These are phyloP conservation scores for Chaetothyriales sp. DNA, from an alignment of 2,329 filamentous ascomycete species.

Conservation along the genomic window DNA sequence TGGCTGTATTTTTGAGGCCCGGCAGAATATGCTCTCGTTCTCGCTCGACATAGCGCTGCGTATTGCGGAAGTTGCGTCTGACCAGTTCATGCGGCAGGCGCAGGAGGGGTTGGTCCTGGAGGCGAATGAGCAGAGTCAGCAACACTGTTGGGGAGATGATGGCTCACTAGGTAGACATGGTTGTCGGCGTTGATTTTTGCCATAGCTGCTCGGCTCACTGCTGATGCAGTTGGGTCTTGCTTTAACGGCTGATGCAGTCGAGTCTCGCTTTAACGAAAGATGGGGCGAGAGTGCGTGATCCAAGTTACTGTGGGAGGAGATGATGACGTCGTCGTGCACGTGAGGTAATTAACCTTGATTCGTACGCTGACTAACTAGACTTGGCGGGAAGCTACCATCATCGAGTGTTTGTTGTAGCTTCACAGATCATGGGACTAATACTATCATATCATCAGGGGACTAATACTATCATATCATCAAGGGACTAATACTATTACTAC, in stretches of 20 bases:
- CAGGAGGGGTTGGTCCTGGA: slow-evolving; percentile 81
- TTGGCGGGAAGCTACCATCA: too few species aligned
- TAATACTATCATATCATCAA: too few species aligned
- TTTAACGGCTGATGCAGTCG: slow-evolving; percentile 2
- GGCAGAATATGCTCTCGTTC: slow-evolving; percentile 35
- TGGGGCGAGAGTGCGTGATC: too few species aligned
- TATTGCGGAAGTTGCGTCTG: slow-evolving; percentile 82
- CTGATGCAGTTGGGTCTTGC: slow-evolving; percentile 20
- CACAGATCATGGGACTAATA: too few species aligned
- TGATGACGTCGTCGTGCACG: too few species aligned
- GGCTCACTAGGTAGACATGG: slow-evolving; percentile 34
- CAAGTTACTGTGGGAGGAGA: too few species aligned
- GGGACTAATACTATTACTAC: too few species aligned
- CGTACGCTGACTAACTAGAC: too few species aligned
- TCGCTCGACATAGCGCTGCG: slow-evolving; percentile 36
- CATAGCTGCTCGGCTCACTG: slow-evolving; percentile 24
- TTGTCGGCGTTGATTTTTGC: slow-evolving; percentile 38
- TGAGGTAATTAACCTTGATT: too few species aligned
- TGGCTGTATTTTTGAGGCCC: slow-evolving; percentile 40
- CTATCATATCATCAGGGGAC: too few species aligned
- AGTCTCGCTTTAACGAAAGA: too few species aligned
- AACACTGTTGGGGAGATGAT: slow-evolving; percentile 3
- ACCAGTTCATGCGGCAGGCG: slow-evolving; percentile 86
- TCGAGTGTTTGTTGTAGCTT: too few species aligned
- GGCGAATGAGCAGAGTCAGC: slow-evolving; percentile 6